Evolutionary conservation across 73 alveolate species (phyloP).

Genomic region (Symbiodinium pilosum): DNA sequence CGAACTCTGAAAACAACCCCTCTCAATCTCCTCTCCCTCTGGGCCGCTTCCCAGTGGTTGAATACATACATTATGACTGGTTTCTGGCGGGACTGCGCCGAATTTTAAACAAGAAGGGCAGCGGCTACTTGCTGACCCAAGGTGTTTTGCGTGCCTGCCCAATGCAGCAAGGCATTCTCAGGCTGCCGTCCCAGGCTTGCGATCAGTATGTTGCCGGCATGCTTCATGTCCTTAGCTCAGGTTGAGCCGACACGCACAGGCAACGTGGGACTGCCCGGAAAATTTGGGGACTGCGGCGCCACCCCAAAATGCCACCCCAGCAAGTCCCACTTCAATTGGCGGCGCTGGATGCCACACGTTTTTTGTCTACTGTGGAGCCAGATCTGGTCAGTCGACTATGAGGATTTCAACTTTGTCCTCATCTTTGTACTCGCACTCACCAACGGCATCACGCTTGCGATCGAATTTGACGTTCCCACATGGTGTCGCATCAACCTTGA

Average conservation of each 20-base stretch:
- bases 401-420: slow-evolving; percentile 74
- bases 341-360: too few species aligned
- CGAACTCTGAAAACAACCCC: too few species aligned
- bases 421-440: slow-evolving; percentile 83
- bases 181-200: slow-evolving; percentile 94
- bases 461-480: slow-evolving; percentile 79
- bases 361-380: too few species aligned
- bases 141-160: slow-evolving; percentile 90
- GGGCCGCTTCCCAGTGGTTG: too few species aligned
- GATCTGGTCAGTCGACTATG: neutral
- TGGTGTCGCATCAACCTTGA: slow-evolving; percentile 87
- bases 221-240: slow-evolving; percentile 73
- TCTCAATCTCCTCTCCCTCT: too few species aligned
- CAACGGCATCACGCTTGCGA: slow-evolving; percentile 72
- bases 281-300: too few species aligned
- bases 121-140: too few species aligned
- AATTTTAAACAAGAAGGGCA: too few species aligned
- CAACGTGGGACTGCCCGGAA: too few species aligned
- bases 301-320: neutral
- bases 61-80: too few species aligned
- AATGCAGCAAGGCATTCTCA: slow-evolving; percentile 73
- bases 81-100: too few species aligned
- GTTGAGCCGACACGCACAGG: too few species aligned
- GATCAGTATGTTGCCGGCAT: slow-evolving; percentile 90
- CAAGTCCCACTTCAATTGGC: neutral